Evolutionary conservation across 345 rosid species (phyloP).

Genomic region (Nephelium lappaceum): DNA sequence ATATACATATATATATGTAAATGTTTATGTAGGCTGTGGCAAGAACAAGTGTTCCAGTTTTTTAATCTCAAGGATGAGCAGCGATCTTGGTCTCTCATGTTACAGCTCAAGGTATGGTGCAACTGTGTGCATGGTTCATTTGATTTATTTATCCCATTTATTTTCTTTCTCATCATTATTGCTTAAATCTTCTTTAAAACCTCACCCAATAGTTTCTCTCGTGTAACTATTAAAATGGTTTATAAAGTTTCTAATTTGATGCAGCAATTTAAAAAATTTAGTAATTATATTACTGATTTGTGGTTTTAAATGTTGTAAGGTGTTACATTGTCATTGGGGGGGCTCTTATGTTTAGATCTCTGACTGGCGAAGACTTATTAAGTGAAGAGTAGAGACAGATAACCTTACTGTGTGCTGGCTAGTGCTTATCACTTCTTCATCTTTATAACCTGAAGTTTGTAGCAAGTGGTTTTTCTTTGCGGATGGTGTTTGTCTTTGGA

Average conservation of each 20-base stretch:
- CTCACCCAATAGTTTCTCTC: not conserved
- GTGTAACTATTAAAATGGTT: not conserved
- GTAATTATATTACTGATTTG: not conserved
- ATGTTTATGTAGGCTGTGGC: conserved; percentile 58
- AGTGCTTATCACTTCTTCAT: not conserved
- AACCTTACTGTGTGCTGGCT: not conserved
- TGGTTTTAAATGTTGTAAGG: not conserved
- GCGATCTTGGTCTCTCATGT: conserved; percentile 48
- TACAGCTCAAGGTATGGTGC: conserved; percentile 55
- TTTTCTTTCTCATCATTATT: not conserved
- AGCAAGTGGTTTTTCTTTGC: not conserved
- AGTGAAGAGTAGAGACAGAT: not conserved
- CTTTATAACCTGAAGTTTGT: not conserved
- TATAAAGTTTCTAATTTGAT: not conserved
- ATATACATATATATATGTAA: not conserved
- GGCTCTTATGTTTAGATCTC: conserved; percentile 1
- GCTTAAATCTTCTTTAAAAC: not conserved
- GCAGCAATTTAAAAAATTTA: not conserved
- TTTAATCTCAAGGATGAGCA: conserved; percentile 38
- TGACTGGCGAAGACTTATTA: not conserved
- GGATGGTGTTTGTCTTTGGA: not conserved
- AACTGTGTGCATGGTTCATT: conserved; percentile 2
- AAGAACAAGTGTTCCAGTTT: conserved; percentile 47
- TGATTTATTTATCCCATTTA: not conserved
- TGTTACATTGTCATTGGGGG: not conserved